Evolutionary conservation across 2,329 filamentous ascomycete species (phyloP).

Genomic region (Chaetomium sp.): DNA sequence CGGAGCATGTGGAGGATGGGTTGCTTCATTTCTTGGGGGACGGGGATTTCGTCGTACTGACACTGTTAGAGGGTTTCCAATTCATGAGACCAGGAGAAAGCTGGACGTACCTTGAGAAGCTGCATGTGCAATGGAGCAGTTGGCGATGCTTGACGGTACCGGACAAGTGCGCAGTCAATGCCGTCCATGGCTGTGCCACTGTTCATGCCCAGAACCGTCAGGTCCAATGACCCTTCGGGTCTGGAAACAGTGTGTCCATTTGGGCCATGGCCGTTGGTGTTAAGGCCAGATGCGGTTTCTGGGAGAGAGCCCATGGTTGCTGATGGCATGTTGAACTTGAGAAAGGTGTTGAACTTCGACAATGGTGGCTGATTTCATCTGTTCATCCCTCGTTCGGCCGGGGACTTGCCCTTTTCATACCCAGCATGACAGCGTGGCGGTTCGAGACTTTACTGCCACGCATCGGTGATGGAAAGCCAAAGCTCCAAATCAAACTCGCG

Average conservation of each 20-base stretch:
- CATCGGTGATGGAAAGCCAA: no score
- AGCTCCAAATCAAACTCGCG: background rate
- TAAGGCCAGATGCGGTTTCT: background rate
- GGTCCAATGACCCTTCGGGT: background rate
- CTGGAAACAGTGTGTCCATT: background rate
- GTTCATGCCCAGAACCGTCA: conserved; percentile 45
- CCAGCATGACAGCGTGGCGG: no score
- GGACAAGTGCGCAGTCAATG: conserved; percentile 49
- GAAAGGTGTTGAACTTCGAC: no score
- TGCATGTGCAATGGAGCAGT: conserved; percentile 35
- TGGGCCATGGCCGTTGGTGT: background rate
- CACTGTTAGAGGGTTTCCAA: conserved; percentile 31
- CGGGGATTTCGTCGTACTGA: conserved; percentile 50
- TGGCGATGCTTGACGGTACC: conserved; percentile 47
- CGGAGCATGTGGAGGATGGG: conserved; percentile 3
- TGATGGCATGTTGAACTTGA: background rate
- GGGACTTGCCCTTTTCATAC: no score
- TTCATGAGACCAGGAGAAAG: no score
- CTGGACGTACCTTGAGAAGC: background rate
- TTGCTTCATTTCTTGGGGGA: conserved; percentile 22
- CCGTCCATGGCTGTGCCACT: conserved; percentile 49
- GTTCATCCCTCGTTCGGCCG: no score
- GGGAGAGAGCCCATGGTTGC: background rate
- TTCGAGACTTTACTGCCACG: no score
- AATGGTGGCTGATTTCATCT: no score